Percentiles rank a stretch among this genome's conserved stretches.
phyloP scores from a whole-genome alignment of 768 basidiomycete genomes.

The Favolaschia claudopus region DNA sequence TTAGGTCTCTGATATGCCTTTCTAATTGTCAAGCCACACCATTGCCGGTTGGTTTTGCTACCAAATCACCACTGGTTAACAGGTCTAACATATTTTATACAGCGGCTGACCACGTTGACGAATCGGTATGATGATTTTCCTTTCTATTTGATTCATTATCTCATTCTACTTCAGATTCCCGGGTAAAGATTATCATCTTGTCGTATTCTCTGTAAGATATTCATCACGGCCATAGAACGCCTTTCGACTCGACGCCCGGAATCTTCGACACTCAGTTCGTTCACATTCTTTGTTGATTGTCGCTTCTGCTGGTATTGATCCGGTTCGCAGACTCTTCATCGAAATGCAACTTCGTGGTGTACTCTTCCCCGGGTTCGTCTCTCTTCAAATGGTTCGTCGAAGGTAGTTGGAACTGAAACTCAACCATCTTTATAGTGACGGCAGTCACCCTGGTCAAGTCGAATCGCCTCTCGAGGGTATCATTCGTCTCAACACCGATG shows the following conservation, averaged over 20 bases:
- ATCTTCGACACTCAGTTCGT: conserved; percentile 49
- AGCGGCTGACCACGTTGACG: conserved; percentile 43
- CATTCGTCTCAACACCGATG: conserved; percentile 30
- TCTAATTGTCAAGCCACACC: conserved; percentile 24
- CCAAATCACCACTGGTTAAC: too few relatives aligned
- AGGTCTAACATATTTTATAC: too few relatives aligned
- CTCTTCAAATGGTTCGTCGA: neutral
- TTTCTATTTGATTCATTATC: conserved; percentile 12
- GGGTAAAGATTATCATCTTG: conserved; percentile 18
- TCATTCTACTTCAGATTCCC: conserved; percentile 19
- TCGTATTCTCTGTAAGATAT: conserved; percentile 14
- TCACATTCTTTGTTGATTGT: neutral
- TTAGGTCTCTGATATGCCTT: neutral
- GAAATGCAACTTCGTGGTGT: conserved; percentile 41
- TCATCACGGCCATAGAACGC: conserved; percentile 37
- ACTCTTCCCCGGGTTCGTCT: conserved; percentile 33
- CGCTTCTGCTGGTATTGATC: neutral
- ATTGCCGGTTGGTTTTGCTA: too few relatives aligned
- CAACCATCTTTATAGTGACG: conserved; percentile 31
- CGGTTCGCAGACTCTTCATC: conserved; percentile 32
- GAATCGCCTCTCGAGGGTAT: conserved; percentile 27
- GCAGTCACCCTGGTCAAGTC: conserved; percentile 30
- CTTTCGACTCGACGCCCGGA: conserved; percentile 55
- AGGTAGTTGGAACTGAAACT: conserved; percentile 18
- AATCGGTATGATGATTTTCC: conserved; percentile 14